These are phyloP conservation scores for Arthroderma uncinatum DNA, from an alignment of 2,329 filamentous ascomycete species.

Conservation along the genomic window DNA sequence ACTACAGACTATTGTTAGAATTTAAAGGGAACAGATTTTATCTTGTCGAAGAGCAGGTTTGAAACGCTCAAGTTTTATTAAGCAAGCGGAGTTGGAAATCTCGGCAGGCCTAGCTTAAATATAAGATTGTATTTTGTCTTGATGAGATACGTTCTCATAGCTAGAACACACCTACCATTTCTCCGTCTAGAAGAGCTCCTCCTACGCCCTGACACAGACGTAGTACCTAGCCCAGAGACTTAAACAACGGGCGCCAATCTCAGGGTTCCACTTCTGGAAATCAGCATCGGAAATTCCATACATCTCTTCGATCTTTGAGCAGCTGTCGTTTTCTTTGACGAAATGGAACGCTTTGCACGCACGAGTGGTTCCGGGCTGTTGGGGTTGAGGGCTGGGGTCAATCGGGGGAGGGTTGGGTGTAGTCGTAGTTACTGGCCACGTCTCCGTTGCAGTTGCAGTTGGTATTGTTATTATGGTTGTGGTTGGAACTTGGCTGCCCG, in stretches of 20 bases:
- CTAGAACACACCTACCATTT: not conserved
- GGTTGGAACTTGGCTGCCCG: not conserved
- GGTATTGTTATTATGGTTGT: not conserved
- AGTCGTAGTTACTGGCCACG: not conserved
- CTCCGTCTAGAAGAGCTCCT: not conserved
- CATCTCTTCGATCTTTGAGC: not conserved
- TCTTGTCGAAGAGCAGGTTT: not conserved
- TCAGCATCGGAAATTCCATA: constrained; percentile 4
- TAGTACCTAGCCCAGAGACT: constrained; percentile 7
- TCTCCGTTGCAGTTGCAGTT: not conserved
- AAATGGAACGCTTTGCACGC: constrained; percentile 5
- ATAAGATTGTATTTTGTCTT: not conserved
- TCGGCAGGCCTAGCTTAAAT: too few relatives aligned
- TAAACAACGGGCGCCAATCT: not conserved
- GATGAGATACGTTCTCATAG: not conserved
- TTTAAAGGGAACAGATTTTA: not conserved
- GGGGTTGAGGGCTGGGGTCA: not conserved
- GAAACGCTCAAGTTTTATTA: not conserved
- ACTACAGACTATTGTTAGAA: not conserved
- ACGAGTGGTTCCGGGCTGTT: constrained; percentile 5
- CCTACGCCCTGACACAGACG: not conserved
- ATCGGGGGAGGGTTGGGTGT: not conserved
- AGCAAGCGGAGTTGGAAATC: too few relatives aligned
- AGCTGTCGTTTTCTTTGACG: constrained; percentile 3
- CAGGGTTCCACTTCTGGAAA: not conserved